Evolutionary conservation across 495 filamentous ascomycete species (phyloP).

Genomic region (Penicillium egyptiacum): DNA sequence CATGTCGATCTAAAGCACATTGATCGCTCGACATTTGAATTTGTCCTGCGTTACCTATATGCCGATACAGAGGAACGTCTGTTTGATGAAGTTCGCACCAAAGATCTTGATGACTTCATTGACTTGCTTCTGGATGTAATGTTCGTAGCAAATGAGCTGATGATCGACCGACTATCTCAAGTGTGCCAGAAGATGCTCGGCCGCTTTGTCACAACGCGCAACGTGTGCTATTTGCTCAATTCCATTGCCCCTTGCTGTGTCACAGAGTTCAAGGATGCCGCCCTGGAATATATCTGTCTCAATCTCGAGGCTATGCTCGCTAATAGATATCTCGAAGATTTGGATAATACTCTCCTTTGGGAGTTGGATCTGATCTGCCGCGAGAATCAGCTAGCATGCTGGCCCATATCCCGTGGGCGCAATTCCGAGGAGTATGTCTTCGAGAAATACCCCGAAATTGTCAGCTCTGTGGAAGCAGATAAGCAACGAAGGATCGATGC

Average conservation of each 20-base stretch:
- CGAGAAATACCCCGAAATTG: constrained; percentile 67
- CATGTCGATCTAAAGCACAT: constrained; percentile 84
- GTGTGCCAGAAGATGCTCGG: constrained; percentile 87
- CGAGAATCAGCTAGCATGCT: constrained; percentile 74
- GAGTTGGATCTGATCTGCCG: constrained; percentile 78
- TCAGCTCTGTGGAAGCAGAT: constrained; percentile 52
- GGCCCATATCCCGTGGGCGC: constrained; percentile 72
- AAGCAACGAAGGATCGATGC: constrained; percentile 58
- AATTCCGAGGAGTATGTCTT: constrained; percentile 68
- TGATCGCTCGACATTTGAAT: constrained; percentile 64
- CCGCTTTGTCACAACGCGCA: constrained; percentile 82
- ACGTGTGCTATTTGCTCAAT: constrained; percentile 81
- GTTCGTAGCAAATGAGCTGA: constrained; percentile 86
- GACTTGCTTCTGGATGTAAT: constrained; percentile 91
- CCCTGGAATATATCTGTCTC: constrained; percentile 80
- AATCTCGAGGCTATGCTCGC: constrained; percentile 5
- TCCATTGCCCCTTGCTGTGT: constrained; percentile 78
- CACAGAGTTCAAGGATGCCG: constrained; percentile 82
- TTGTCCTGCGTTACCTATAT: constrained; percentile 82
- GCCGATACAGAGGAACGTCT: constrained; percentile 76
- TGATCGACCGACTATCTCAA: constrained; percentile 88
- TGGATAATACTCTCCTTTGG: constrained; percentile 78
- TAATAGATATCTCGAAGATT: constrained; percentile 67
- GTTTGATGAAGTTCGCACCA: constrained; percentile 72
- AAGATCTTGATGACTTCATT: constrained; percentile 75